phyloP scores from a whole-genome alignment of 177 flowering plant genomes.

The Vitis hybrid region DNA sequence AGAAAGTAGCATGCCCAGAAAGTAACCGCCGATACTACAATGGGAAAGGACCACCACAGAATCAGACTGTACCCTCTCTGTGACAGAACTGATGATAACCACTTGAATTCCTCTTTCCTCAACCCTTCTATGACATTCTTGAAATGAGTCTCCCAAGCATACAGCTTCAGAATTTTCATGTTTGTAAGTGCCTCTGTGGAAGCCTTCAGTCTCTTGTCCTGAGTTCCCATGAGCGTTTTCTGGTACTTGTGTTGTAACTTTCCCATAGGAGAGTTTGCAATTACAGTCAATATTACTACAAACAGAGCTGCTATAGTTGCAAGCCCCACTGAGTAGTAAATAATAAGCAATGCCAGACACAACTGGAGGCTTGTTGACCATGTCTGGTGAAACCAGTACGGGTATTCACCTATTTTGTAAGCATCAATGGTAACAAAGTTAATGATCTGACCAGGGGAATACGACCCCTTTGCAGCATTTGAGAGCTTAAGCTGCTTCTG shows the following conservation, averaged over 20 bases:
- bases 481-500: constrained; percentile 55
- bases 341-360: constrained; percentile 41
- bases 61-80: constrained; percentile 35
- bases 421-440: constrained; percentile 67
- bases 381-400: constrained; percentile 61
- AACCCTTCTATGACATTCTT: constrained; percentile 40
- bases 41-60: constrained; percentile 59
- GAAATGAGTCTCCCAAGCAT: constrained; percentile 73
- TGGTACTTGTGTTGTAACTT: constrained; percentile 53
- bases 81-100: constrained; percentile 36
- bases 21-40: constrained; percentile 46
- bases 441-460: constrained; percentile 58
- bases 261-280: constrained; percentile 50
- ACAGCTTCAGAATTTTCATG: constrained; percentile 67
- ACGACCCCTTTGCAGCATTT: constrained; percentile 37
- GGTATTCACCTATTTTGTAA: constrained; percentile 61
- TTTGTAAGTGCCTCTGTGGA: constrained; percentile 47
- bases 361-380: constrained; percentile 59
- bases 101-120: constrained; percentile 41
- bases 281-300: constrained; percentile 36
- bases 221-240: constrained; percentile 47
- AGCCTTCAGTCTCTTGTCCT: constrained; percentile 48
- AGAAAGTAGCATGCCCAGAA: constrained; percentile 54
- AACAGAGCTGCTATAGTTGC: constrained; percentile 51
- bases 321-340: constrained; percentile 42